Base-by-base conservation (phyloP, 441 rosid species). In the Bocquillonia castaneifolia region DNA sequence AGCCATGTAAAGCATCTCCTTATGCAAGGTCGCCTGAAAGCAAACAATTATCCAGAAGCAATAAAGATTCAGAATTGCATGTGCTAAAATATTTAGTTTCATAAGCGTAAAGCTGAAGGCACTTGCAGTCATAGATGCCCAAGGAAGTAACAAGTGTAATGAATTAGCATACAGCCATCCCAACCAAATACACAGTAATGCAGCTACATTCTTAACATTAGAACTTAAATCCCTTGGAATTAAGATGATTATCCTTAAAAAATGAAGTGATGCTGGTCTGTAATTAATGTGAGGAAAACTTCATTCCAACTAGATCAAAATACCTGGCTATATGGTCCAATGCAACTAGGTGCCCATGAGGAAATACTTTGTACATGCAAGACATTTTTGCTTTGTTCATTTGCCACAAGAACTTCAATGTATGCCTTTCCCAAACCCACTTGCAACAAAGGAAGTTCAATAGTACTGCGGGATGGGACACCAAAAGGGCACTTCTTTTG, bases 321-420 rank as follows among this genome's bases (percentile, higher is more conserved):
- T 77, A 90, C 99, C 96, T 94, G 99, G 78, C 99, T 92, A 73
- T 92, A 94, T 57, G 99, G 99, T 71, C 99, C 99, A 50, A 94
- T 94, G 88, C 99, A 92, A 79, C 99, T 90, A 53, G 99, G 99
- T 68, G 98, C 99, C 99, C 98, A 94, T 60, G 85, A 83, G 40
- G 99, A 94, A 64, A 90, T 92, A 73, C 98, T 94, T 72, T 92
- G 97, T 3, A 94, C 99, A 72, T 94, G 99, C 78, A 92, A 86
- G 75, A 90, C 99, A 69, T 80, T 90, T 85, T 92, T 90, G 83
- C 85, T 83, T 58, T 76, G 81, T 65, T 86, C 85, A 70, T 80
- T 82, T 26, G 90, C 80, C 54, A 87, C 94, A 52, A 94, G 81
- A 71, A 92, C 91, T 80, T 94, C 97, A 39, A 92, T 53, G 60